Base-by-base conservation (phyloP, 371 early-diverging fungal species). In the Blastocladiella emersonii region DNA sequence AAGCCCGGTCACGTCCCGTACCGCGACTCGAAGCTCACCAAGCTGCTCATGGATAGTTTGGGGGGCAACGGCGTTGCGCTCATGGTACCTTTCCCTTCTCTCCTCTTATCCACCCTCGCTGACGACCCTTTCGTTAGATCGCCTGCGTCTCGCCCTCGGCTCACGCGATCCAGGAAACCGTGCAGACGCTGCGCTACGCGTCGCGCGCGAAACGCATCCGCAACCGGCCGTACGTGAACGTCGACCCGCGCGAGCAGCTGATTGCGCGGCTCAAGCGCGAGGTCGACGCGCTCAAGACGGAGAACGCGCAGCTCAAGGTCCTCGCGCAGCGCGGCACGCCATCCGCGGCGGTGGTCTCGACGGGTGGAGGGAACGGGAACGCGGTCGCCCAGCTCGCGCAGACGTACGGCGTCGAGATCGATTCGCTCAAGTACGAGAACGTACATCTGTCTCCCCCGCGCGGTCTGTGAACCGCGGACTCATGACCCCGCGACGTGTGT, bases 1-100 rank as follows among this genome's bases (percentile, higher is more conserved):
- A 65, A 71, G 63, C 39, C 19, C 10, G 61, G 57, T 15, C 78
- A 70, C 66, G 64, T 81, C 27, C 80, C 80, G 3, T 82, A 64
- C 65, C 67, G 82, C 63, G 75, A 77, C 57, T 66, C 69, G n/a
- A 80, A 82, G 61, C 67, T 82, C 23, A 82, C 82, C 1, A 62
- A 78, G 56, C 67, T 82, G n/a, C 66, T 82, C 34, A 68, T 71
- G 70, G 65, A 68, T 48, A 65, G 63, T 39, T 66, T 81, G 56
- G 65, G 66, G 64, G 72, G 74, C 64, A 62, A 66, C 15, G 67
- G 75, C 36, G 63, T 74, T 35, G 61, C 72, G 44, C 51, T 78
- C 55, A 77, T 76, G 72, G 69, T 66, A 57, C 34, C 13, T 66
- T 36, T 56, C 60, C 62, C 41, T 65, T 3, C 55, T 74, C 27